Evolutionary conservation across 2,329 filamentous ascomycete species (phyloP), one percentile per base, ranked within the genome.

Genomic region (Apiospora aurea): DNA sequence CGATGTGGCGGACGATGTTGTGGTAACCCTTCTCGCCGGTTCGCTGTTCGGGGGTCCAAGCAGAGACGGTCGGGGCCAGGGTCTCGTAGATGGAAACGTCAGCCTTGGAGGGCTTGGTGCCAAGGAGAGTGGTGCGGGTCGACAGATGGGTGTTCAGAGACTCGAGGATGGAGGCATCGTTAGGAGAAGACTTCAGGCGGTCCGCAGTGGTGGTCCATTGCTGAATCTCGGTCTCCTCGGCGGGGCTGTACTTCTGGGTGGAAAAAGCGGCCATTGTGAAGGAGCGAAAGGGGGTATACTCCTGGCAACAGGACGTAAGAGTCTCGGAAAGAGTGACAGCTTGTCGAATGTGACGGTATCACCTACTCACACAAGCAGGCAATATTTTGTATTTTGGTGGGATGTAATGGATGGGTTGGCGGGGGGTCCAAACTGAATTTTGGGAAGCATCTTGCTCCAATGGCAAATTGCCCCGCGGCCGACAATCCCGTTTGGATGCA

Each of bases 11-110:
- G 72, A 98, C 94, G 76, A 98, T 93, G 84, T 98, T 92, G 75
- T 97, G 95, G 82, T 93, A 92, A 74, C 96, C 96, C 75, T 94
- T 88, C 85, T 97, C 91, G 74, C 96, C 96, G 29, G 96, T 97
- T 80, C 94, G 91, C 88, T 97, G 90, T 85, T 98, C 95, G 67
- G 92, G 84, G 2, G 89, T 89, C 96, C 96, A 98, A 75, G 87
- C 86, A 79, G 92, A 89, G 73, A 97, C 94, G 51, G 92, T 80
- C 16, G 94, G 93, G 0, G 92, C 92, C 46, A 97, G 87, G 70
- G 92, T 88, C 75, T 93, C 87, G 87, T 96, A 98, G 79, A 96
- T 87, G 76, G 93, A 93, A 73, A 97, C 87, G 79, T 98, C 95
- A 74, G 94, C 95, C 80, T 93, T 90, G 77, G 94, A 97, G 70